These are phyloP conservation scores for Geotrichum macrosporum DNA, from an alignment of 1,139 yeast genomes.

Conservation along the genomic window DNA sequence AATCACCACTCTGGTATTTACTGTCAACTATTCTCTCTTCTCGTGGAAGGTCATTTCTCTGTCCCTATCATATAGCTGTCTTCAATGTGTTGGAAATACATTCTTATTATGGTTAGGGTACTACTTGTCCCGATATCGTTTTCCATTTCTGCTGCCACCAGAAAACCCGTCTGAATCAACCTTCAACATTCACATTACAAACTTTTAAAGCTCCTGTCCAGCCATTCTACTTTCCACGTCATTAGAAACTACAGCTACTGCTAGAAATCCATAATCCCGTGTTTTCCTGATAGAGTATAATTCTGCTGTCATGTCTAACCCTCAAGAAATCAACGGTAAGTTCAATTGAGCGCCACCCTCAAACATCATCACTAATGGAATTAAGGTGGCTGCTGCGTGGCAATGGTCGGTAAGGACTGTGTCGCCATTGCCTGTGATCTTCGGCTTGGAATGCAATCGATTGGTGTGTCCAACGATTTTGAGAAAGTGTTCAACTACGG, in stretches of 20 bases:
- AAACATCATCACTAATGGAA: not conserved
- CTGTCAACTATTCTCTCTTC: too few species aligned
- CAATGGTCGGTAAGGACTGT: constrained; percentile 98
- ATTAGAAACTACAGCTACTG: too few species aligned
- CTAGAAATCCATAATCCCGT: too few species aligned
- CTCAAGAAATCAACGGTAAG: constrained; percentile 38
- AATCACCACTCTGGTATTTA: too few species aligned
- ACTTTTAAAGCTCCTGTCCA: too few species aligned
- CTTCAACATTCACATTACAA: not conserved
- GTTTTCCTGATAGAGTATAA: not conserved
- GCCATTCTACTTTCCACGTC: too few species aligned
- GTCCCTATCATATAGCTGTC: too few species aligned
- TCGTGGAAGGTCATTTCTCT: too few species aligned
- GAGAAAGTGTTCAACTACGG: constrained; percentile 87
- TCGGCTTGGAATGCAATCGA: constrained; percentile 88
- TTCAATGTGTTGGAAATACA: too few species aligned
- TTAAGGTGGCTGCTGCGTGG: constrained; percentile 89
- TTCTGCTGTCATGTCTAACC: constrained; percentile 32
- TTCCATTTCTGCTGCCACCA: not conserved
- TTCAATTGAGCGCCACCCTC: constrained; percentile 2
- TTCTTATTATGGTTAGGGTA: not conserved
- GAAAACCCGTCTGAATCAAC: not conserved
- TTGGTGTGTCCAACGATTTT: constrained; percentile 87
- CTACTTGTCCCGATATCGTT: not conserved
- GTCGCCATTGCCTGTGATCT: constrained; percentile 96